phyloP scores from a whole-genome alignment of 2,329 filamentous ascomycete genomes.

The Fusarium nematophilum region DNA sequence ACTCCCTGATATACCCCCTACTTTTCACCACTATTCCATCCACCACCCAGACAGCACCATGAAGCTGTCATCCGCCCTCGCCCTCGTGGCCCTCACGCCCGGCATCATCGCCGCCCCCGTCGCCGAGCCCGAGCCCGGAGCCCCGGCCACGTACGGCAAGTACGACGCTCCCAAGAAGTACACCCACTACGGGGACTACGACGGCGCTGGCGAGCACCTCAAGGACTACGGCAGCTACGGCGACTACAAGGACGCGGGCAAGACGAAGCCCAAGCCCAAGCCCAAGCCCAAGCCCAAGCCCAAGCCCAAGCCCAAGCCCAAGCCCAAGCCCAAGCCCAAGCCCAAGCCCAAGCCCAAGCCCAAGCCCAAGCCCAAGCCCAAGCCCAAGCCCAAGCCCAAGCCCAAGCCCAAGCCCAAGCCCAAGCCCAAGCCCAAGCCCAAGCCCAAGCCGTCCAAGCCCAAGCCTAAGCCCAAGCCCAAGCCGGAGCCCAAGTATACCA shows the following conservation, averaged over 20 bases:
- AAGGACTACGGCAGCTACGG: slow-evolving; percentile 30
- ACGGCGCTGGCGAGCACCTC: slow-evolving; percentile 3
- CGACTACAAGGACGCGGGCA: background rate
- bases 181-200: slow-evolving; percentile 11
- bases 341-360: too few relatives aligned
- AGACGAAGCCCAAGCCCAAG: background rate
- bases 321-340: background rate
- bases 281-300: too few relatives aligned
- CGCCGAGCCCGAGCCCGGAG: slow-evolving; percentile 16
- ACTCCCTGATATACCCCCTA: too few relatives aligned
- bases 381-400: too few relatives aligned
- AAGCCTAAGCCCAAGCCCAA: too few relatives aligned
- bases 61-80: slow-evolving; percentile 43
- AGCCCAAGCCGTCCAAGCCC: too few relatives aligned
- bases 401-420: too few relatives aligned
- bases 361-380: background rate
- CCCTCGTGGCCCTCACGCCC: slow-evolving; percentile 40
- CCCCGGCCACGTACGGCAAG: too few relatives aligned
- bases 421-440: background rate
- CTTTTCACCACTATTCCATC: too few relatives aligned
- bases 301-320: too few relatives aligned
- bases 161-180: slow-evolving; percentile 12
- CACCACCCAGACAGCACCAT: slow-evolving; percentile 38
- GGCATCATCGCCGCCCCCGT: slow-evolving; percentile 43
- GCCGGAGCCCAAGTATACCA: slow-evolving; percentile 1